Evolutionary conservation across 169 alveolate genomes (phyloP).

Genomic region (Eimeria necatrix): DNA sequence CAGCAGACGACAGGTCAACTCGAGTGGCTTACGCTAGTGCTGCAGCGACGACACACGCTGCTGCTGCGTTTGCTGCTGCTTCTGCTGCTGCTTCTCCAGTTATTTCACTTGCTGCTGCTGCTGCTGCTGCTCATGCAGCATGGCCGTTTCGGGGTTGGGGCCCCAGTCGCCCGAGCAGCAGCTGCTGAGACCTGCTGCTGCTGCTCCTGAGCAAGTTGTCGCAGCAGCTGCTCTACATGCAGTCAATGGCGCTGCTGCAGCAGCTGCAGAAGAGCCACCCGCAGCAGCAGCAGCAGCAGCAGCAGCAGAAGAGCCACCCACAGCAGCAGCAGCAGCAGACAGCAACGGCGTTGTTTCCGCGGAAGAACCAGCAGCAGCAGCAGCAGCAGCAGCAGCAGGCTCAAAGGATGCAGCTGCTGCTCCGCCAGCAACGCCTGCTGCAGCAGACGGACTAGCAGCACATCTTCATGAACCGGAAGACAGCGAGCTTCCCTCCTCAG

Average conservation of each 20-base stretch:
- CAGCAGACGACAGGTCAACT: no score
- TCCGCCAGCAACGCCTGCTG: background rate
- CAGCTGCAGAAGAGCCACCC: background rate
- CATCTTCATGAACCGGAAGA: no score
- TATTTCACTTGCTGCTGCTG: background rate
- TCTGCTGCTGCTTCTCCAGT: background rate
- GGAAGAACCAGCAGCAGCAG: background rate
- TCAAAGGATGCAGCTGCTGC: background rate
- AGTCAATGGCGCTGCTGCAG: background rate
- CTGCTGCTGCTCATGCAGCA: background rate
- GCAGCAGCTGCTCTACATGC: no score
- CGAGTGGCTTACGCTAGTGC: conserved; percentile 14
- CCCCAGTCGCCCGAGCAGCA: no score
- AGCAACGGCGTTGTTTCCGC: no score
- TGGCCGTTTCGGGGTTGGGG: no score
- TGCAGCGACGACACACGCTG: conserved; percentile 11
- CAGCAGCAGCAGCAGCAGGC: background rate
- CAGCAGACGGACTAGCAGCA: background rate
- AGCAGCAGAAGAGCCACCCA: background rate
- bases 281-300: background rate
- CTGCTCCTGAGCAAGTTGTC: no score
- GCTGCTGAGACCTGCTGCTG: no score
- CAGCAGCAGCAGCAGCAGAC: background rate
- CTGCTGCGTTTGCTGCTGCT: conserved; percentile 1
- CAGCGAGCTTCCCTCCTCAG: no score